Base-by-base conservation (phyloP, 2,329 filamentous ascomycete species). In the Fusarium drepaniforme region DNA sequence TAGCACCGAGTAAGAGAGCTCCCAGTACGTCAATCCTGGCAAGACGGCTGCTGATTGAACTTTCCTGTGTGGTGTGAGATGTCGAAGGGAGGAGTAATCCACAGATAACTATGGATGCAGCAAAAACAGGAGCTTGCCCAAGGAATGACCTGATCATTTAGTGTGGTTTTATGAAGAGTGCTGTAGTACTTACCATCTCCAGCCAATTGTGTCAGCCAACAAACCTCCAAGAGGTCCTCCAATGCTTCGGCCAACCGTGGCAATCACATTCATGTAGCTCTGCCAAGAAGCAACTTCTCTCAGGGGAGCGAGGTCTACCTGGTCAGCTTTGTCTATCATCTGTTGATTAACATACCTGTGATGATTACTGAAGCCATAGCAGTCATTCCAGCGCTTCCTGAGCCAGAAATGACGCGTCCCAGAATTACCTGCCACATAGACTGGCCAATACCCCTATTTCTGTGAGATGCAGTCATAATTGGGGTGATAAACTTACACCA, bases 131-230 rank as follows among this genome's bases (percentile, higher is more conserved):
- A 0, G 90, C 87, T 74, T 92, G 90, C 2, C 90, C 83, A 4
- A 90, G 76, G 59, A 92, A 92, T 42, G 89, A 91, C 87, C 75
- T 77, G 7, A 18, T 0, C 3, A 33, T 8, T 64, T 16, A 72
- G 57, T 15, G 1, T 15, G 33, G 33, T 35, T 15, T 6, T 15
- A 13, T 35, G 6, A 35, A 35, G 12, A 35, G 12, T 35, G 12
- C 33, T 1, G 40, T n/a, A 21, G 40, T n/a, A 12, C 13, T 30
- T 23, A 77, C 76, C 89, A 92, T 38, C 92, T 85, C 91, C 91
- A 93, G 9, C 91, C 91, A 25, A 93, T 84, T 1, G 83, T 85
- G 71, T 93, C 90, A 12, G 90, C 90, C 6, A 93, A 85, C 38
- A 88, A 85, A 0, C 91, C 91, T 3, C 91, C 91, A 11, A 88